Evolutionary conservation across 345 rosid genomes (phyloP).

Genomic region (Eucalyptus victrix): DNA sequence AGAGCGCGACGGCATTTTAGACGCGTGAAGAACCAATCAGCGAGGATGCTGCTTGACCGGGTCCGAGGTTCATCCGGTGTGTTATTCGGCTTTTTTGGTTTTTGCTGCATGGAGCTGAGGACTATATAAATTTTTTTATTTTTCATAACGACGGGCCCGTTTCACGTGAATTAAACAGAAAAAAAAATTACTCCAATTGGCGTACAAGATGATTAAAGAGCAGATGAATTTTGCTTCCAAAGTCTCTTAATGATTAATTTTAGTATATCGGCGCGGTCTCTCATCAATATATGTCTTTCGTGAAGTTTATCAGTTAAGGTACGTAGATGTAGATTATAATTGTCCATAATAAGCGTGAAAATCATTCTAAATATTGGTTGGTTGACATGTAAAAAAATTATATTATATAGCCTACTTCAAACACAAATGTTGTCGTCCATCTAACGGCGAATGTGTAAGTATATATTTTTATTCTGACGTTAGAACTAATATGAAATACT

Average conservation of each 20-base stretch:
- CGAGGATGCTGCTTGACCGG: background rate
- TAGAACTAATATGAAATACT: background rate
- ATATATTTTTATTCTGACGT: fast-evolving
- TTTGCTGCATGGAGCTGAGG: background rate
- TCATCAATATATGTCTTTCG: background rate
- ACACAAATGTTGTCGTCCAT: fast-evolving
- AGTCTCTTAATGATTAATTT: background rate
- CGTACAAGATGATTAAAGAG: background rate
- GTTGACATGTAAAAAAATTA: background rate
- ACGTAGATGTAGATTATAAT: background rate
- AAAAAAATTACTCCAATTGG: background rate
- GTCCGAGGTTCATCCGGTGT: fast-evolving
- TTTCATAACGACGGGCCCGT: background rate
- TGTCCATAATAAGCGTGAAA: background rate
- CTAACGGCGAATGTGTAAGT: background rate
- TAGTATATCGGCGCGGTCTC: background rate
- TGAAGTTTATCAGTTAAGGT: fast-evolving
- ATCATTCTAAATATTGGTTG: background rate
- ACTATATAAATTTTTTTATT: background rate
- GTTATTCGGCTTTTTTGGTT: background rate
- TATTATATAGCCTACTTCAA: background rate
- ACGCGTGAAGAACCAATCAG: background rate
- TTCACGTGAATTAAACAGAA: background rate
- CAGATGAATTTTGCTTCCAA: background rate
- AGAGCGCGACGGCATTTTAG: background rate